Percentiles rank a stretch among this genome's conserved stretches.
Conservation (phyloP, 1,139 yeast species). For the Petasospora fabianii region DNA sequence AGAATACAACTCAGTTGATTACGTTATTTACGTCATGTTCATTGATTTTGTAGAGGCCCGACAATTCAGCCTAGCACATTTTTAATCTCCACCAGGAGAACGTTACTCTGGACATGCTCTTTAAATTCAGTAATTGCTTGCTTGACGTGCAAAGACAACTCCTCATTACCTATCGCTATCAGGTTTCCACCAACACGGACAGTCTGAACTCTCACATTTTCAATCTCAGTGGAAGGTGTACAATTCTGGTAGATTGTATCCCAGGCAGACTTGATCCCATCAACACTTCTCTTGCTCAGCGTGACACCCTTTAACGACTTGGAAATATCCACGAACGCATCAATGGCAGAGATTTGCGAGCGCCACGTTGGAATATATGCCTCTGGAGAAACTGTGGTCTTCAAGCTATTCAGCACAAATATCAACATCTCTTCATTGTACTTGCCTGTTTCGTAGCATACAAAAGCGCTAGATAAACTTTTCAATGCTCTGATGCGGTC, state of each 20-base stretch:
- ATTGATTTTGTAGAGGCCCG: too few relatives aligned
- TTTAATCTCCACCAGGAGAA: slow-evolving; percentile 36
- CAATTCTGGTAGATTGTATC: slow-evolving; percentile 30
- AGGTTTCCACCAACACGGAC: slow-evolving; percentile 36
- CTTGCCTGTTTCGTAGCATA: slow-evolving; percentile 16
- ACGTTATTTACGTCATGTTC: too few relatives aligned
- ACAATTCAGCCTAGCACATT: too few relatives aligned
- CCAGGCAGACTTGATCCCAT: slow-evolving; percentile 30
- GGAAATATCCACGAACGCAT: slow-evolving; percentile 30
- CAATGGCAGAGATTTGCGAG: slow-evolving; percentile 45
- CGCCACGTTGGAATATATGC: slow-evolving; percentile 55
- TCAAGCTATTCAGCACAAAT: slow-evolving; percentile 23
- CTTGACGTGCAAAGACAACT: slow-evolving; percentile 19
- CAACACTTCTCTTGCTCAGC: slow-evolving; percentile 3
- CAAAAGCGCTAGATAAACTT: slow-evolving; percentile 27
- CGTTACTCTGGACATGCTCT: slow-evolving; percentile 32
- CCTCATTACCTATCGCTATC: slow-evolving; percentile 15
- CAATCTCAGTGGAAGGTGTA: slow-evolving; percentile 48
- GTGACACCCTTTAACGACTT: slow-evolving; percentile 16
- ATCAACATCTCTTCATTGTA: slow-evolving; percentile 18
- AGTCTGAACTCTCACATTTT: slow-evolving; percentile 57
- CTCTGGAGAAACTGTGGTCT: slow-evolving; percentile 32
- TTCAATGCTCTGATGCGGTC: slow-evolving; percentile 33
- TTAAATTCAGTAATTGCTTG: slow-evolving; percentile 32
- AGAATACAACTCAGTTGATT: too few relatives aligned